These are phyloP conservation scores for Tinospora cordifolia DNA, from an alignment of 164 flowering plant species.

Conservation along the genomic window DNA sequence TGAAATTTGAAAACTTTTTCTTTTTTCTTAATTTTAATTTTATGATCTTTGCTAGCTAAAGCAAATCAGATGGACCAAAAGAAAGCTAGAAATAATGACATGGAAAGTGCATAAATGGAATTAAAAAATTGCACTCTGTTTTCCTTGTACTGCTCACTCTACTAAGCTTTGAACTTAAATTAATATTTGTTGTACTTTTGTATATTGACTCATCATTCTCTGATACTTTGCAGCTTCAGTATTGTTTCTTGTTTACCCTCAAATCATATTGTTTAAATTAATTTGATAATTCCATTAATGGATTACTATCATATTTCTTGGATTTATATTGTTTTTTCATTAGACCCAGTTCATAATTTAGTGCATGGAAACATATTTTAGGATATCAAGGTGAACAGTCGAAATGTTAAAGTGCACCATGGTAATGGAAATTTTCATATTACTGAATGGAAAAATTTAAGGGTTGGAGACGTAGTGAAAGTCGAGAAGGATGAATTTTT, in stretches of 20 bases:
- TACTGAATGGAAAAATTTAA: constrained; percentile 70
- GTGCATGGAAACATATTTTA: constrained; percentile 22
- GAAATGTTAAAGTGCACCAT: constrained; percentile 61
- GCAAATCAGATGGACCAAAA: neutral
- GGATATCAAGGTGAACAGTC: constrained; percentile 80
- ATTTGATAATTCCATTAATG: neutral
- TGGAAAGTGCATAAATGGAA: neutral
- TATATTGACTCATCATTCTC: neutral
- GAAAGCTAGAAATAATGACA: neutral
- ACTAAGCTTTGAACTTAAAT: neutral
- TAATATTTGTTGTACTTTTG: neutral
- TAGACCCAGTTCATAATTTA: constrained; percentile 1
- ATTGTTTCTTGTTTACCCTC: neutral
- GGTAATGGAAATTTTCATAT: constrained; percentile 48
- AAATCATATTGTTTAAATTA: neutral
- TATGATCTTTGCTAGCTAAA: neutral
- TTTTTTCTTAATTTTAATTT: neutral
- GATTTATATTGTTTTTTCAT: neutral
- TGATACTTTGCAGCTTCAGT: neutral
- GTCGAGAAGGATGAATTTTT: constrained; percentile 81
- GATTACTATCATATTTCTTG: neutral
- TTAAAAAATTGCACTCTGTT: neutral
- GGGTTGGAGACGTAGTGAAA: constrained; percentile 83
- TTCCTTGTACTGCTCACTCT: neutral
- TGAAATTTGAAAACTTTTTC: neutral